Evolutionary conservation across 176 grass and related monocot genomes (phyloP), one percentile per base, ranked within the genome.

Genomic region (Raddia distichophylla): DNA sequence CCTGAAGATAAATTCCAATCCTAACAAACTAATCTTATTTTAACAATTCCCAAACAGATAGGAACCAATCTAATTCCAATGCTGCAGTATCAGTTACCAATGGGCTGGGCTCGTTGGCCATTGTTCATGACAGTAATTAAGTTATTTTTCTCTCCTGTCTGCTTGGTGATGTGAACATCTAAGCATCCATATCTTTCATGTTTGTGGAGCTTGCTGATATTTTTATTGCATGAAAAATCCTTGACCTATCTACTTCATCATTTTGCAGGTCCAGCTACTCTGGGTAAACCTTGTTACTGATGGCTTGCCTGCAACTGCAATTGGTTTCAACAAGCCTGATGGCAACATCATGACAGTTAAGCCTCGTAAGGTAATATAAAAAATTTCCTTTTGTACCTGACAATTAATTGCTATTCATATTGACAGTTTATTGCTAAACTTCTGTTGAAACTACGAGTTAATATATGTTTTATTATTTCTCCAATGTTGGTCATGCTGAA

Each of bases 231-330:
- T 65, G 64, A 7, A 66, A 72, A 67, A 80, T 71, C 7, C 48
- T 40, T 81, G 54, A 80, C 10, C 22, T 66, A 43, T 81, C 48
- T 71, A 74, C 40, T 60, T 20, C 42, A 64, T 77, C 55, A 66
- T 59, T 79, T 59, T 93, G 73, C 69, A 99, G 96, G 96, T 99
- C 73, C 96, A 99, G 69, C 85, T 99, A 71, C 88, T 99, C 33
- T 99, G 96, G 96, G 96, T 99, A 73, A 99, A 99, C 82, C 87
- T 99, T 60, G 96, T 99, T 83, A 99, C 96, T 51, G 96, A 99
- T 50, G 96, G 96, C 18, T 89, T 99, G 76, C 96, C 96, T 61
- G 96, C 96, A 85, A 99, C 93, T 54, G 96, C 96, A 50, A 99
- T 99, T 84, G 96, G 96, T 83, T 99, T 99, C 76, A 99, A 99